Percentiles rank a stretch among this genome's conserved stretches.
Evolutionary conservation across 2,329 filamentous ascomycete species (phyloP).

Genomic region (Hymenoscyphus fraxineus): DNA sequence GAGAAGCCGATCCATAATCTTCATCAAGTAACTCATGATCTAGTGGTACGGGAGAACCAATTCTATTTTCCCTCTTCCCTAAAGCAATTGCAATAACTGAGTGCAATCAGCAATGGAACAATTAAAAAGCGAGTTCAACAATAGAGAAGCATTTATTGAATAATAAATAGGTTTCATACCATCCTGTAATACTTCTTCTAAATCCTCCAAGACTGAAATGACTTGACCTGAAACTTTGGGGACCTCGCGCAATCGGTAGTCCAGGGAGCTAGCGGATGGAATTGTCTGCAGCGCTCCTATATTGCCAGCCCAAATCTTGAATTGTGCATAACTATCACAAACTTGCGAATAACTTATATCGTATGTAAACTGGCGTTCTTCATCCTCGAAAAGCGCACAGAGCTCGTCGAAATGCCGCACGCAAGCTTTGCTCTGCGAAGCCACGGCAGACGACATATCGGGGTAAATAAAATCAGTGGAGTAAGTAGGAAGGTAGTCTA

Average conservation of each 20-base stretch:
- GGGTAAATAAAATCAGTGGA: neutral
- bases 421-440: neutral
- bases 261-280: conserved; percentile 14
- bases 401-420: neutral
- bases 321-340: conserved; percentile 11
- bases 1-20: neutral
- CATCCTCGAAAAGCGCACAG: neutral
- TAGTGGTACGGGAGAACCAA: neutral
- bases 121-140: neutral
- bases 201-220: conserved; percentile 12
- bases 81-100: neutral
- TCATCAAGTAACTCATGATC: neutral
- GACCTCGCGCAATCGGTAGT: conserved; percentile 19
- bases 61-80: neutral
- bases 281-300: conserved; percentile 20
- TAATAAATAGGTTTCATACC: conserved; percentile 2
- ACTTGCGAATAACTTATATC: conserved; percentile 5
- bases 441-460: neutral
- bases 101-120: neutral
- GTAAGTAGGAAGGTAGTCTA: neutral
- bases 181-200: conserved; percentile 16
- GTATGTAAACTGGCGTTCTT: neutral
- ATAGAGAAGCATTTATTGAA: neutral
- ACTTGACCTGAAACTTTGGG: conserved; percentile 13
- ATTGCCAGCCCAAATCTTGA: conserved; percentile 21